phyloP scores from a whole-genome alignment of 2,329 filamentous ascomycete genomes.

The Nothophaeocryptopus gaeumannii region DNA sequence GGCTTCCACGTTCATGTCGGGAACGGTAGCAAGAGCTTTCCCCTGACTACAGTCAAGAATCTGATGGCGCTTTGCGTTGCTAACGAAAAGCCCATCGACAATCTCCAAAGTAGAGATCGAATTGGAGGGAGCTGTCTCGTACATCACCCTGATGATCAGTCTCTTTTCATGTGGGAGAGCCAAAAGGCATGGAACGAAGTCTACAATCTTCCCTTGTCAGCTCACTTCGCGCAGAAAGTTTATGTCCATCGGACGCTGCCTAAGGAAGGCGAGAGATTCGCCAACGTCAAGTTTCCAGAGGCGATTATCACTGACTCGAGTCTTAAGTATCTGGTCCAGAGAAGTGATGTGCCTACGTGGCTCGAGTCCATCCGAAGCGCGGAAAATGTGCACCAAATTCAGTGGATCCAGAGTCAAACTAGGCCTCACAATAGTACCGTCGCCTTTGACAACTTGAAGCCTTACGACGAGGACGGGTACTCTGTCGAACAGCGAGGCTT shows the following conservation, averaged over 20 bases:
- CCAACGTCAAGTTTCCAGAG: not conserved
- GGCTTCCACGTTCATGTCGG: conserved; percentile 36
- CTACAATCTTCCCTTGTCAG: conserved; percentile 17
- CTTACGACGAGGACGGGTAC: not conserved
- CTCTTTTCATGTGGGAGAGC: not conserved
- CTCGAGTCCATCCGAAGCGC: conserved; percentile 14
- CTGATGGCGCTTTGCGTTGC: conserved; percentile 27
- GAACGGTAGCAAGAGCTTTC: conserved; percentile 25
- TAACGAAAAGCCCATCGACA: conserved; percentile 30
- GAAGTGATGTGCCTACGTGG: conserved; percentile 12
- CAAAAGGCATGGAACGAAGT: not conserved
- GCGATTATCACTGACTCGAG: not conserved
- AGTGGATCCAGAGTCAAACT: not conserved
- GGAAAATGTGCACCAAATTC: conserved; percentile 5
- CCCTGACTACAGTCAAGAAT: conserved; percentile 27
- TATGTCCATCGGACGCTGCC: too few species aligned
- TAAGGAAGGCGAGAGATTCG: too few species aligned
- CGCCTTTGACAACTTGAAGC: conserved; percentile 16
- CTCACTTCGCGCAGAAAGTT: conserved; percentile 2
- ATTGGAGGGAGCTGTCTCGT: conserved; percentile 14
- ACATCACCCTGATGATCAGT: not conserved
- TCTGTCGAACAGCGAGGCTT: not conserved
- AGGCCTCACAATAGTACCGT: conserved; percentile 10
- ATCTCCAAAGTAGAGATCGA: conserved; percentile 24
- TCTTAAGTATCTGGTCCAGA: not conserved